Evolutionary conservation across 306 rosid genomes (phyloP).

Genomic region (Sindora glabra): DNA sequence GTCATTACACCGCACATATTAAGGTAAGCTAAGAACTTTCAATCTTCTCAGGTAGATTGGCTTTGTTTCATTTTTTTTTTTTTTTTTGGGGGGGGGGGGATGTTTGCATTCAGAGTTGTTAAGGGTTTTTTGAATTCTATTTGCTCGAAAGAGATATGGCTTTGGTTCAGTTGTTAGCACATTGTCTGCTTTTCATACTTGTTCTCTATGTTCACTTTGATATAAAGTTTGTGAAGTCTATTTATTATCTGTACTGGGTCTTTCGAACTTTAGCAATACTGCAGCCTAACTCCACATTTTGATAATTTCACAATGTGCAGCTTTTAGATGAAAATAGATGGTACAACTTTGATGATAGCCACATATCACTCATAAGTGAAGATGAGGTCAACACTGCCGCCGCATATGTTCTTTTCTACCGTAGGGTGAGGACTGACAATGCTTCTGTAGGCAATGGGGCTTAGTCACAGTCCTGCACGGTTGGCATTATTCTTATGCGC

Average conservation of each 20-base stretch:
- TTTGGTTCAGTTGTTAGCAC: background rate
- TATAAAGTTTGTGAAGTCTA: background rate
- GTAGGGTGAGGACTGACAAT: constrained; percentile 65
- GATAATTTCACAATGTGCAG: constrained; percentile 33
- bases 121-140: background rate
- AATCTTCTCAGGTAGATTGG: background rate
- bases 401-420: constrained; percentile 89
- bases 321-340: constrained; percentile 84
- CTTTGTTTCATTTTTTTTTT: no score
- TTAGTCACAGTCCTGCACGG: constrained; percentile 26
- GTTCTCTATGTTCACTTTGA: background rate
- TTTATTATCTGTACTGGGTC: background rate
- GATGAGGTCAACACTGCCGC: constrained; percentile 89
- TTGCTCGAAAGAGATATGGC: background rate
- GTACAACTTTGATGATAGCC: constrained; percentile 93
- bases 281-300: background rate
- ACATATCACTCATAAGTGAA: constrained; percentile 77
- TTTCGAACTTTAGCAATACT: constrained; percentile 1
- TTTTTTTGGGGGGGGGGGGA: no score
- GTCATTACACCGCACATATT: constrained; percentile 95
- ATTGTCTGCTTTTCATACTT: background rate
- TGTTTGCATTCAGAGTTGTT: background rate
- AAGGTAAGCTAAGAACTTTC: constrained; percentile 50
- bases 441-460: constrained; percentile 48
- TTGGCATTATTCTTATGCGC: constrained; percentile 1